Evolutionary conservation across 2,329 filamentous ascomycete species (phyloP), one percentile per base, ranked within the genome.

Genomic region (Fusarium robinianum): DNA sequence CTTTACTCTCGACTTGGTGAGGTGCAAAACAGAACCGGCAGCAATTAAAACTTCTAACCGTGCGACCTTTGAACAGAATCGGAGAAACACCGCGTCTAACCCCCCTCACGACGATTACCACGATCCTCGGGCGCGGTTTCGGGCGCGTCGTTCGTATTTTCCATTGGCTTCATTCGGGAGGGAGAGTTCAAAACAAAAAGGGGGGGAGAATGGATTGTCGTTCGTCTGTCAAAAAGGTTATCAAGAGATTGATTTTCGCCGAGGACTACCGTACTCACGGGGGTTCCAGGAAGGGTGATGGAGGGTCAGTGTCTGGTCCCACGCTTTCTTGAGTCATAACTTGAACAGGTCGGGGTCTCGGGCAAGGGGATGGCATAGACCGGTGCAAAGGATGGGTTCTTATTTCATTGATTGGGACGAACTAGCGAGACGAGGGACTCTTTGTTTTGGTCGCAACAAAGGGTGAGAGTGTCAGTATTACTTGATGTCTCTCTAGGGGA

Each of bases 1-100:
- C 82, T 99, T 41, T 99, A 99, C 72, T 95, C 90, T 48, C 84
- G 94, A 78, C 87, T 99, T 68, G 94, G 94, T 96, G 69, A 75
- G 77, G 66, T 63, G 60, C 68, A 60, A 39, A 58, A 61, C 52
- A 57, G 31, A 58, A 41, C 42, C 31, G 31, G 34, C 47, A 50
- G 41, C 42, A 51, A 57, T 35, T 55, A 55, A 56, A 19, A 33
- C 49, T 61, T 65, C 68, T 61, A 67, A 58, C 29, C 17, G 46
- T 50, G 19, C 44, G 37, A 39, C 32, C 17, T 46, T 51, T 26
- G 35, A 51, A 54, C 51, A 73, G 71, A 73, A 67, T 73, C 71
- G 49, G 71, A 73, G 60, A 73, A 73, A 63, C 71, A 73, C 56
- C 69, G 71, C 37, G 65, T 72, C 52, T 73, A 67, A 60, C 40